Conservation (phyloP, 495 filamentous ascomycete genomes). For the Neurospora sp. region DNA sequence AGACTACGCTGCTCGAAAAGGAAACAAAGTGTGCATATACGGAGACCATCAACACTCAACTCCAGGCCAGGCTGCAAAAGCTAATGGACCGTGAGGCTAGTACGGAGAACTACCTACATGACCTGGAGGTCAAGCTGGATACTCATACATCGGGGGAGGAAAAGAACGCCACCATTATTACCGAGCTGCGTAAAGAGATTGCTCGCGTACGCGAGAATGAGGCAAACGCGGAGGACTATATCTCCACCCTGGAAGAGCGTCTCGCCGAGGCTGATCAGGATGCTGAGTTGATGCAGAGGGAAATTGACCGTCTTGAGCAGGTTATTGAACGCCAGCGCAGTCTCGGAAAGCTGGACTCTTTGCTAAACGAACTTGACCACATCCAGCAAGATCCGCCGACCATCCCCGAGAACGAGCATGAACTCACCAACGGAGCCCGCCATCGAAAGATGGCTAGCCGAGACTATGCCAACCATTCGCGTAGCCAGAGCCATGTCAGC, state of each 20-base stretch:
- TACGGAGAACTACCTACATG: conserved; percentile 84
- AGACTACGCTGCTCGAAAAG: conserved; percentile 80
- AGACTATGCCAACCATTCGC: conserved; percentile 37
- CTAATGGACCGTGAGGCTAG: conserved; percentile 78
- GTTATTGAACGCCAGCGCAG: conserved; percentile 92
- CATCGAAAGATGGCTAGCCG: conserved; percentile 31
- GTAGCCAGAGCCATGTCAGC: conserved; percentile 41
- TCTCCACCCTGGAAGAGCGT: conserved; percentile 91
- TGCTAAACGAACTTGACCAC: conserved; percentile 83
- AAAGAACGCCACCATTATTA: conserved; percentile 72
- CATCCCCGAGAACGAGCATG: conserved; percentile 22
- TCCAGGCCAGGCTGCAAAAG: conserved; percentile 81
- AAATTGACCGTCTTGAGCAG: conserved; percentile 88
- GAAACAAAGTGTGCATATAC: conserved; percentile 87
- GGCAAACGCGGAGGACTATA: conserved; percentile 83
- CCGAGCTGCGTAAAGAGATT: conserved; percentile 86
- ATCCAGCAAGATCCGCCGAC: conserved; percentile 52
- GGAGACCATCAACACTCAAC: conserved; percentile 83
- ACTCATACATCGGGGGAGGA: conserved; percentile 88
- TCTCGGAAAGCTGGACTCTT: conserved; percentile 84
- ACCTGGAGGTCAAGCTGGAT: conserved; percentile 81
- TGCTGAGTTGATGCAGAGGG: conserved; percentile 89
- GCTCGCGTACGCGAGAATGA: conserved; percentile 85
- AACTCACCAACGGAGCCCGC: conserved; percentile 28
- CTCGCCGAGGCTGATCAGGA: conserved; percentile 95